phyloP scores from a whole-genome alignment of 768 basidiomycete genomes.

The Collybia nuda region DNA sequence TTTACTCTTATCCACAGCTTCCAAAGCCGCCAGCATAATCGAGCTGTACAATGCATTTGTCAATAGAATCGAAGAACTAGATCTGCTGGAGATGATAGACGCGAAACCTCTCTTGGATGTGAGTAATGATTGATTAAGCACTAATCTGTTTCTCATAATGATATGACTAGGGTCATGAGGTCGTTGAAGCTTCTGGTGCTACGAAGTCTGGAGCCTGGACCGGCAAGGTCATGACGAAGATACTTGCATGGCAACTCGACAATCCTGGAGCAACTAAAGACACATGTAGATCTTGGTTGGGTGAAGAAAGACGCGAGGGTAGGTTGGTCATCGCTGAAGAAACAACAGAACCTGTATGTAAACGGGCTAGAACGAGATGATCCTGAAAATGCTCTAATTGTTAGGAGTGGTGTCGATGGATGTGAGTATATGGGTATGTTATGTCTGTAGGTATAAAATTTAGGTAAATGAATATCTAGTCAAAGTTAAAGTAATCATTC shows the following conservation, averaged over 20 bases:
- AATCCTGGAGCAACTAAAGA: conserved; percentile 67
- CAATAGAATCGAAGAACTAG: conserved; percentile 57
- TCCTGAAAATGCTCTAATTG: neutral
- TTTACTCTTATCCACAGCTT: conserved; percentile 28
- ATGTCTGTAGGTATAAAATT: neutral
- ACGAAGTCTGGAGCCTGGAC: conserved; percentile 71
- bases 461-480: neutral
- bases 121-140: conserved; percentile 23
- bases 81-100: conserved; percentile 60
- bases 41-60: conserved; percentile 67
- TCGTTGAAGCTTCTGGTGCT: conserved; percentile 51
- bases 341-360: conserved; percentile 29
- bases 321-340: conserved; percentile 31
- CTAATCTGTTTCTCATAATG: conserved; percentile 3
- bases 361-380: conserved; percentile 38
- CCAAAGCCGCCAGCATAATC: conserved; percentile 47
- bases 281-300: conserved; percentile 71
- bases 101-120: conserved; percentile 79
- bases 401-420: neutral
- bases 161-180: conserved; percentile 64
- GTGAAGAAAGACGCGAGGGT: conserved; percentile 49
- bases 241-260: conserved; percentile 86
- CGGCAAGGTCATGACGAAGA: conserved; percentile 55
- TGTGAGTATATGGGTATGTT: neutral
- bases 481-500: conserved; percentile 15